These are phyloP conservation scores for Passiflora organensis DNA, from an alignment of 345 rosid genomes.

Conservation along the genomic window DNA sequence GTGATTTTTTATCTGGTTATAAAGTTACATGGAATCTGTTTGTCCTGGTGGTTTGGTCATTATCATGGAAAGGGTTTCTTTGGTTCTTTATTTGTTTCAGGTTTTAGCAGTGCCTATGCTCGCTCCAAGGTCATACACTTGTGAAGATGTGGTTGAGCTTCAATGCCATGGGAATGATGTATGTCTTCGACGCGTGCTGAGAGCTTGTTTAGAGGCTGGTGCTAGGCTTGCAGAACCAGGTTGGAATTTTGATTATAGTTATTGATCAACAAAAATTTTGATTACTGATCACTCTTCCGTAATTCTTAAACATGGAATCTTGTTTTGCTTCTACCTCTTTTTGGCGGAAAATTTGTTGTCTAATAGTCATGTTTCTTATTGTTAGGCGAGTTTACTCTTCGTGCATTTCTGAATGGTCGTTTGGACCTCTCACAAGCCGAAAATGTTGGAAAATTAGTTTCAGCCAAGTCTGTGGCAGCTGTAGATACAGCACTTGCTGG, in stretches of 20 bases:
- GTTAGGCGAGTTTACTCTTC: slow-evolving; percentile 91
- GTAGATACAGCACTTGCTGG: slow-evolving; percentile 93
- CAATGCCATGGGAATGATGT: slow-evolving; percentile 89
- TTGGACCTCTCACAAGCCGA: slow-evolving; percentile 94
- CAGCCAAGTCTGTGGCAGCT: slow-evolving; percentile 84
- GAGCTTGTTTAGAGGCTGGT: slow-evolving; percentile 86
- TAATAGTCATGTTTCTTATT: background rate
- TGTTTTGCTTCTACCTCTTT: background rate
- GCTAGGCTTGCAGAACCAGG: slow-evolving; percentile 94
- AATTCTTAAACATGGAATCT: background rate
- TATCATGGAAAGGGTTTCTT: background rate
- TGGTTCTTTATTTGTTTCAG: slow-evolving; percentile 28
- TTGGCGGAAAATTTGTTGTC: background rate
- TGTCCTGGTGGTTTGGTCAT: too few species aligned
- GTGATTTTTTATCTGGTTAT: too few species aligned
- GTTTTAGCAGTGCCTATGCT: slow-evolving; percentile 88
- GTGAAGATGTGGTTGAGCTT: slow-evolving; percentile 88
- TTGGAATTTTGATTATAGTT: too few species aligned
- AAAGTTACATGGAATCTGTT: too few species aligned
- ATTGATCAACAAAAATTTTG: background rate
- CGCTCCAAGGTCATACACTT: slow-evolving; percentile 85
- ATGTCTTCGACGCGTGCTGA: slow-evolving; percentile 78
- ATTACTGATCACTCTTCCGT: background rate
- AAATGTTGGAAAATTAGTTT: slow-evolving; percentile 65
- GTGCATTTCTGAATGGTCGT: slow-evolving; percentile 94